Base-by-base conservation (phyloP, 352 stramenopile species). In the Phytophthora tentaculata region DNA sequence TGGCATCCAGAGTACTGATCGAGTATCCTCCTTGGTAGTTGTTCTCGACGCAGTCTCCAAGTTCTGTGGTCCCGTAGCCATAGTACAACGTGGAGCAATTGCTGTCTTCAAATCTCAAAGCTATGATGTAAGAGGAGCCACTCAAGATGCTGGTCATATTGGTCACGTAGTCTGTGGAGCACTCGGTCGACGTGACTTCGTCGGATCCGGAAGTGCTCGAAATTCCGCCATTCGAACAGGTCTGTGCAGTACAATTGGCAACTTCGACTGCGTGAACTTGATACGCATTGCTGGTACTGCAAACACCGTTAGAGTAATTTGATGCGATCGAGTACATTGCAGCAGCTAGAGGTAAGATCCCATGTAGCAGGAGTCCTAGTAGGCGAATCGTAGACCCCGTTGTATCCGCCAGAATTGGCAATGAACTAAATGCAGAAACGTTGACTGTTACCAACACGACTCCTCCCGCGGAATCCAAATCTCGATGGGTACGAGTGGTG, bases 21-120 rank as follows among this genome's bases (percentile, higher is more conserved):
- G 51, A 58, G 23, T 69, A 69, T 5, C 61, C 41, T 57, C 32
- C 45, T 48, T 37, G 16, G 41, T 64, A 64, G 12, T 39, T 52
- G 49, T 52, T 51, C 32, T 23, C 39, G 8, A 47, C 20, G 20
- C 62, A 70, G 0, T 3, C 13, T 7, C 48, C 39, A 5, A 50
- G 43, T 8, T 50, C 26, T 22, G 55, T 61, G 20, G 44, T 59
- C 14, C 47, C 55, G 17, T 60, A 64, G 8, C 20, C 48, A 20
- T 64, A 58, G 37, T 51, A 23, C 16, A 64, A 52, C 5, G 16
- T 41, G 37, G 54, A 35, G 39, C 62, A 70, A 39, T 56, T 60
- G 13, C 39, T 28, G 41, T 60, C 62, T 6, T 32, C 35, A 47
- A 60, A 63, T 9, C 50, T 55, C 14, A 28, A 22, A 22, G 39